Evolutionary conservation across 1,284 basidiomycete species (phyloP), one percentile per base, ranked within the genome.

Genomic region (Rhodofomes roseus): DNA sequence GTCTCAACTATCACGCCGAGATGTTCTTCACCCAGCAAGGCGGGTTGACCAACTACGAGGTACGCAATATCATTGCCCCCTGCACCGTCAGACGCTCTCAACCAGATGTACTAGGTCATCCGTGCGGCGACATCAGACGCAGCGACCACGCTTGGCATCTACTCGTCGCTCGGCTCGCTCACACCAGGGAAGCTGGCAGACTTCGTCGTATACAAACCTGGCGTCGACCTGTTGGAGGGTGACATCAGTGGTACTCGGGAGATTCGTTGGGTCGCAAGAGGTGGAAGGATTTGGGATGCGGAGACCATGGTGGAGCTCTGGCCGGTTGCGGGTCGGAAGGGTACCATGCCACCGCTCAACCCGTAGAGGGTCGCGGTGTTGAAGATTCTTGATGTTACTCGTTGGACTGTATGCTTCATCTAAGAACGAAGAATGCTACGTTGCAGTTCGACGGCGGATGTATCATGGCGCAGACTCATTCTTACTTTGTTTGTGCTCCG

Each of bases 1-100:
- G 88, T 1, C 66, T 85, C n/a, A 89, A 87, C 73, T 90, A 90
- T 66, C 89, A 90, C 62, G 80, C 82, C 22, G 88, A 90, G 67
- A 85, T 90, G 81, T 78, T 74, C 59, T 88, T 88, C 69, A 77
- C 85, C 16, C 74, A 76, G 54, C 74, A 77, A 18, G 89, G 88
- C 18, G 89, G 88, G 1, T 65, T 73, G 56, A 74, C 69, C 2
- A 81, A 79, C 66, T 83, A 82, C 62, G 79, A 83, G 71, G 81
- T 80, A 11, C 9, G 65, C 57, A n/a, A 9, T 31, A 29, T 18
- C 20, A 1, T 11, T n/a, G 12, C 23, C 31, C 18, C 37, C 25
- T 43, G 52, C 37, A 18, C 37, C 18, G 25, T 55, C 16, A 22
- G 23, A 7, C 7, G 40, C 34, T 54, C 14, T 14, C 12, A 2